Evolutionary conservation across 1,284 basidiomycete genomes (phyloP).

Genomic region (Papiliotrema nemorosa): DNA sequence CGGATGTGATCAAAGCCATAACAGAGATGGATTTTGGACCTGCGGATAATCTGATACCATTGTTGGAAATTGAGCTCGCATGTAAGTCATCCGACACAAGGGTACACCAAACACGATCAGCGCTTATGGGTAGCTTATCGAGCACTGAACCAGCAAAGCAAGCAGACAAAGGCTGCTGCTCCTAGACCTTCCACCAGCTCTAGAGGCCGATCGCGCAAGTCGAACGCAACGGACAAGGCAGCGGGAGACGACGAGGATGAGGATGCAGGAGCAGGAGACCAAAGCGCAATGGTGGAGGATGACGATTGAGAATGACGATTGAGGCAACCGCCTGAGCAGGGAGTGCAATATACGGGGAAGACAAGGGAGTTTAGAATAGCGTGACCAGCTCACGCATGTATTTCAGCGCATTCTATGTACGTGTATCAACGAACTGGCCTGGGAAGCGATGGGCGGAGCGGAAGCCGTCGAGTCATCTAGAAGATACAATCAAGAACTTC

Average conservation of each 20-base stretch:
- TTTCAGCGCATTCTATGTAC: neutral
- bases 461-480: neutral
- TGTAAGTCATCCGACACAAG: constrained; percentile 57
- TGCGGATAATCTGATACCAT: constrained; percentile 62
- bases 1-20: constrained; percentile 81
- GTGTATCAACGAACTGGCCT: neutral
- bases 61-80: constrained; percentile 67
- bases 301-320: neutral
- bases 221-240: constrained; percentile 30
- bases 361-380: too few relatives aligned
- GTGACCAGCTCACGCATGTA: neutral
- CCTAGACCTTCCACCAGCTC: constrained; percentile 9
- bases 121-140: constrained; percentile 25
- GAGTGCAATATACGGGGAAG: too few relatives aligned
- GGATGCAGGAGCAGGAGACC: constrained; percentile 8
- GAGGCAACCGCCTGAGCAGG: neutral
- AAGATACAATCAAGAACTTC: constrained; percentile 13
- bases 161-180: constrained; percentile 34
- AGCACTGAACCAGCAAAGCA: constrained; percentile 14
- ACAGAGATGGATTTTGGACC: constrained; percentile 68
- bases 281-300: constrained; percentile 9
- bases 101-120: neutral
- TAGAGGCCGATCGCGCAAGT: constrained; percentile 37
- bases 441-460: neutral
- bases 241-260: constrained; percentile 24